Percentiles rank a stretch among this genome's conserved stretches.
Evolutionary conservation across 1,284 basidiomycete species (phyloP).

Genomic region (Malassezia nana): DNA sequence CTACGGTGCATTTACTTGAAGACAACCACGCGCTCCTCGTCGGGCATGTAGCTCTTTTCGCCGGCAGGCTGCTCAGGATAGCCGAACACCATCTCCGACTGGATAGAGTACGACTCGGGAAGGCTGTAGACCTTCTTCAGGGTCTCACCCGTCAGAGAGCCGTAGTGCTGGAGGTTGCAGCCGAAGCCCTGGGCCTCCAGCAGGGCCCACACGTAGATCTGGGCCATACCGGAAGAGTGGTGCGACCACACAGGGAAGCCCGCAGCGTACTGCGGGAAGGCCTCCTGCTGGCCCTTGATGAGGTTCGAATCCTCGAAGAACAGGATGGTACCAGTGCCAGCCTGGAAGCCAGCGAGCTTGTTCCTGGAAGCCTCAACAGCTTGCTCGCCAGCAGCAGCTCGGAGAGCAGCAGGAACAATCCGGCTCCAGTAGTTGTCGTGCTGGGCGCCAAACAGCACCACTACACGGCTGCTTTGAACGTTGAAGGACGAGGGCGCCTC

Average conservation of each 20-base stretch:
- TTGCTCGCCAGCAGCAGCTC: constrained; percentile 26
- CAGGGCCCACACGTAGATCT: constrained; percentile 51
- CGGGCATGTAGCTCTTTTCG: constrained; percentile 48
- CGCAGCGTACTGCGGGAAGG: constrained; percentile 48
- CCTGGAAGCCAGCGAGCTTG: constrained; percentile 47
- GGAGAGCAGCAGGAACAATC: constrained; percentile 39
- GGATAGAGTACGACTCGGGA: constrained; percentile 49
- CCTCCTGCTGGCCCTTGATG: constrained; percentile 43
- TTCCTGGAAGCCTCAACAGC: constrained; percentile 21
- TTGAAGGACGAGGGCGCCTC: constrained; percentile 51
- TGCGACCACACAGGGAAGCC: constrained; percentile 47
- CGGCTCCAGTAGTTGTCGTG: constrained; percentile 51
- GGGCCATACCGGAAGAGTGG: constrained; percentile 46
- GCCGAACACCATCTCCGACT: constrained; percentile 52
- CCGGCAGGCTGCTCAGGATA: constrained; percentile 42
- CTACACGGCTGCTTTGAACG: constrained; percentile 51
- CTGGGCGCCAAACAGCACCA: constrained; percentile 50
- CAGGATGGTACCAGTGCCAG: constrained; percentile 51
- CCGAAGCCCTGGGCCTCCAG: constrained; percentile 51
- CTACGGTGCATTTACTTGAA: constrained; percentile 1
- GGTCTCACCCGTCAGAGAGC: constrained; percentile 24
- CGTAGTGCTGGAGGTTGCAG: constrained; percentile 50
- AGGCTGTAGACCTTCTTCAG: constrained; percentile 47
- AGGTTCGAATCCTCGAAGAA: constrained; percentile 46
- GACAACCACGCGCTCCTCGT: constrained; percentile 49